Evolutionary conservation across 352 stramenopile genomes (phyloP), one percentile per base, ranked within the genome.

Genomic region (Pythium vanterpoolii): DNA sequence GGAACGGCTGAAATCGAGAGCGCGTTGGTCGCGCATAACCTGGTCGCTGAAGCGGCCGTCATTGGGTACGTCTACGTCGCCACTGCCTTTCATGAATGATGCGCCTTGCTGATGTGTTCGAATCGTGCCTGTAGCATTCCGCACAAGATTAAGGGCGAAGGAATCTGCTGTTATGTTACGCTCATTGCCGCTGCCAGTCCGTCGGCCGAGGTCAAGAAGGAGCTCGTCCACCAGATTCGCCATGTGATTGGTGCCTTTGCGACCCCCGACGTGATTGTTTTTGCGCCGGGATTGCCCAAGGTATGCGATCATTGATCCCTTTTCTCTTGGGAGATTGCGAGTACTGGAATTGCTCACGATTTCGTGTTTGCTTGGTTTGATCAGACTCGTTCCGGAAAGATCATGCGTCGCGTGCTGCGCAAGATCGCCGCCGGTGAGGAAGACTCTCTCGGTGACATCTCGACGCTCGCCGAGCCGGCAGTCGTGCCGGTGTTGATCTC

Each of bases 341-440:
- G n/a, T 21, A 40, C n/a, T 28, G 9, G 11, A 24, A 30, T 1
- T 21, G 42, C 44, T 56, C 4, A 55, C 40, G 21, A 26, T n/a
- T n/a, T n/a, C n/a, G 34, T 27, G 28, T 44, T 43, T 49, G 13
- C 14, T 55, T 23, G 21, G 10, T 36, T 26, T 31, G 43, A 38
- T 51, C 49, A 74, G 90, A 99, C 96, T 1, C 86, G 96, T 46
- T 97, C 84, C 67, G 96, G 97, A 60, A 97, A 99, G 83, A 99
- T 99, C 68, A 99, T 99, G 96, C 90, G 97, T 40, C 89, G 97
- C 43, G 96, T 99, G 66, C 83, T 99, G 39, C 92, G 97, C 50
- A 99, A 99, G 80, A 98, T 99, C 63, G 93, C 97, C 10, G 83
- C 91, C 38, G 92, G 93, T 40, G 96, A 99, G 68, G 80, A 95